These are phyloP conservation scores for Gossypium trilobum DNA, from an alignment of 441 rosid species.

Conservation along the genomic window DNA sequence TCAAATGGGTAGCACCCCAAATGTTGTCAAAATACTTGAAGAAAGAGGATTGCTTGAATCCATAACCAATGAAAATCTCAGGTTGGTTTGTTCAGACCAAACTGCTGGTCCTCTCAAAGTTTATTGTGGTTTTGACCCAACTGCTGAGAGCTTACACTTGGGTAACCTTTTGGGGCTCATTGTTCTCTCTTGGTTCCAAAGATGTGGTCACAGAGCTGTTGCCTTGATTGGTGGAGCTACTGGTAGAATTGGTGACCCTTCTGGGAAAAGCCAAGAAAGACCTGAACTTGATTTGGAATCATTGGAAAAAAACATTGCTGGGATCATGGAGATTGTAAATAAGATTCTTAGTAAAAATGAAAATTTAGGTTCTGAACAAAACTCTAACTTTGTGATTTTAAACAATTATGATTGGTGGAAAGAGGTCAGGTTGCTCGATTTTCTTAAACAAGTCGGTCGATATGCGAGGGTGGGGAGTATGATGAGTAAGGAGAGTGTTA, in stretches of 20 bases:
- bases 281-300: conserved; percentile 59
- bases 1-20: conserved; percentile 25
- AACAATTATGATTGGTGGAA: conserved; percentile 97
- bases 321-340: conserved; percentile 39
- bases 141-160: conserved; percentile 81
- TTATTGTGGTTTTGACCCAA: conserved; percentile 93
- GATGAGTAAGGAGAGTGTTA: conserved; percentile 87
- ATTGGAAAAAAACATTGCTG: conserved; percentile 48
- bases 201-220: conserved; percentile 72
- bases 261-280: conserved; percentile 84
- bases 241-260: conserved; percentile 82
- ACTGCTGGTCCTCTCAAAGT: conserved; percentile 38
- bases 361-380: not conserved
- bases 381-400: conserved; percentile 31
- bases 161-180: conserved; percentile 85
- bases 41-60: conserved; percentile 80
- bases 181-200: conserved; percentile 88
- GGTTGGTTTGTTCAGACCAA: conserved; percentile 42
- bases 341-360: conserved; percentile 34
- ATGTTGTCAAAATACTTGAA: conserved; percentile 58
- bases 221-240: conserved; percentile 94
- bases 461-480: conserved; percentile 77
- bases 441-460: conserved; percentile 65
- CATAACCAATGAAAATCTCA: conserved; percentile 57
- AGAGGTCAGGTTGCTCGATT: conserved; percentile 62